Percentiles rank a stretch among this genome's conserved stretches.
These are phyloP conservation scores for Platanthera zijinensis DNA, from an alignment of 106 monocot species.

Conservation along the genomic window DNA sequence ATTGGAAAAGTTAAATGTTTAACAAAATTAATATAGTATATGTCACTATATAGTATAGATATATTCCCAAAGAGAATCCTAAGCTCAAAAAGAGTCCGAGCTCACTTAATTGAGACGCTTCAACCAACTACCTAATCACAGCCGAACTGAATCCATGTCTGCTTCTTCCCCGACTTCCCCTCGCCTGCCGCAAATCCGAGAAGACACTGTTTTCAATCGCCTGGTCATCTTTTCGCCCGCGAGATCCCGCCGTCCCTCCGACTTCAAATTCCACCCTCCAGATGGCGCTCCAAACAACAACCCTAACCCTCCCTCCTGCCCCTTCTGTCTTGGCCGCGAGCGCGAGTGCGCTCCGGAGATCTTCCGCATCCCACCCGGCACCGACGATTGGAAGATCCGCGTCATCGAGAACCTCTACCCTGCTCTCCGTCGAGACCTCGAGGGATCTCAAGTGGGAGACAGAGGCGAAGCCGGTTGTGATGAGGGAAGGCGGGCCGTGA, in stretches of 20 bases:
- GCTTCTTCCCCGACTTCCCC: constrained; percentile 3
- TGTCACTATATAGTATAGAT: no score
- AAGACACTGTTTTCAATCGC: constrained; percentile 59
- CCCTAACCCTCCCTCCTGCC: constrained; percentile 47
- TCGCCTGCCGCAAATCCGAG: constrained; percentile 34
- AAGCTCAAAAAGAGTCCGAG: no score
- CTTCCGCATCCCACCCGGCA: constrained; percentile 42
- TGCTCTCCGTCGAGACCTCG: constrained; percentile 56
- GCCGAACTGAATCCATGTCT: no score
- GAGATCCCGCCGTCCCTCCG: constrained; percentile 75
- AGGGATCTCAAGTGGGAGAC: constrained; percentile 5
- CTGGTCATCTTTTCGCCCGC: constrained; percentile 77
- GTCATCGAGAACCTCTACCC: constrained; percentile 97
- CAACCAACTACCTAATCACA: no score
- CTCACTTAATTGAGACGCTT: no score
- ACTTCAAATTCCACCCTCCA: constrained; percentile 59
- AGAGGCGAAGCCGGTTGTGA: not conserved
- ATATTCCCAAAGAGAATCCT: no score
- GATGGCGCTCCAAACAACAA: constrained; percentile 12
- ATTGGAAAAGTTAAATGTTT: no score
- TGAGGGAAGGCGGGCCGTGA: constrained; percentile 9
- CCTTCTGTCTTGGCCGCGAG: constrained; percentile 88
- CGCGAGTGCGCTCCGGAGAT: constrained; percentile 88
- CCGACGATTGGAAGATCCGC: constrained; percentile 52
- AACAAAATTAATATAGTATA: no score